Conservation (phyloP, 2,329 filamentous ascomycete genomes). For the Penicillium psychrosexuale region DNA sequence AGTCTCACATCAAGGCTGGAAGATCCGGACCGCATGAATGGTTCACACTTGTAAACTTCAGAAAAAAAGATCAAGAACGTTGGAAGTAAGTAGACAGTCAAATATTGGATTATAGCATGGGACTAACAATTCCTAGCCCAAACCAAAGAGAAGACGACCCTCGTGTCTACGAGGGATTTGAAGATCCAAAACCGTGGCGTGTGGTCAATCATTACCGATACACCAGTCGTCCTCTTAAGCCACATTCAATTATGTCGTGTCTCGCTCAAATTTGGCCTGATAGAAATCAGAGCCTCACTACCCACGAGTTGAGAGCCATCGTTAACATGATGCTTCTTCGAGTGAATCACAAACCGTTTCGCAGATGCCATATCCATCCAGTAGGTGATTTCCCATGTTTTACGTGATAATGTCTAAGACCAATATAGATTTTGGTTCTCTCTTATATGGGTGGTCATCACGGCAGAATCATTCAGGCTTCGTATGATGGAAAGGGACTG, state of each 20-base stretch:
- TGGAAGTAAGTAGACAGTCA: background rate
- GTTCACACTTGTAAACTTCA: background rate
- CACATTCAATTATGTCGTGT: background rate
- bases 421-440: background rate
- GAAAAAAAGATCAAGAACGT: background rate
- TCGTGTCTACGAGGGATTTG: background rate
- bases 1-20: background rate
- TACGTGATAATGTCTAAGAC: background rate
- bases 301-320: background rate
- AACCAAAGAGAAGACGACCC: background rate
- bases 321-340: background rate
- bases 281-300: background rate
- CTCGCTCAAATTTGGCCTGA: background rate
- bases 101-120: background rate
- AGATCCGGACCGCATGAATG: background rate
- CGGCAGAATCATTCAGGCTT: background rate
- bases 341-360: background rate
- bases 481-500: background rate
- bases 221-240: background rate
- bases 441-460: background rate
- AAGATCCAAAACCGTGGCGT: background rate
- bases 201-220: background rate
- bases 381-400: background rate
- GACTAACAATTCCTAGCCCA: background rate
- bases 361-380: background rate